Evolutionary conservation across 2,329 filamentous ascomycete genomes (phyloP).

Genomic region (Pleoardoris graminearum): DNA sequence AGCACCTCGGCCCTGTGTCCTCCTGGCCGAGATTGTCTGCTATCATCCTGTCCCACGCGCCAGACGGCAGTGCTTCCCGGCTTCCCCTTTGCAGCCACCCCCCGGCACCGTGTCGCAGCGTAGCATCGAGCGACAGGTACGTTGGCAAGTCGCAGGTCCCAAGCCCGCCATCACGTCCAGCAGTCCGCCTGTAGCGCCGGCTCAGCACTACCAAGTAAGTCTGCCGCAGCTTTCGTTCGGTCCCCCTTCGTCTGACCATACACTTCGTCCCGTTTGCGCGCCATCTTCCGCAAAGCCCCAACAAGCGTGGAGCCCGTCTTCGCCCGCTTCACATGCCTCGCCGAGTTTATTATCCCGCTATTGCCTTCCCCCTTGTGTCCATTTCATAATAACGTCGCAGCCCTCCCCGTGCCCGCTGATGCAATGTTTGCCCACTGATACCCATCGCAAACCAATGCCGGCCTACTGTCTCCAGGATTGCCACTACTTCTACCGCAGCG

Average conservation of each 20-base stretch:
- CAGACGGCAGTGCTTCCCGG: constrained; percentile 35
- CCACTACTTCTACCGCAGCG: constrained; percentile 91
- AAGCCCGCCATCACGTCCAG: constrained; percentile 18
- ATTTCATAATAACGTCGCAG: constrained; percentile 34
- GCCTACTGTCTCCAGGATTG: constrained; percentile 82
- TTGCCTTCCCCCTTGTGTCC: constrained; percentile 41
- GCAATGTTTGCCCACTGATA: constrained; percentile 22
- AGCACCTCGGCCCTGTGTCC: constrained; percentile 40
- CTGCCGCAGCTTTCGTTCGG: constrained; percentile 23
- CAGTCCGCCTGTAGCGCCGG: constrained; percentile 17
- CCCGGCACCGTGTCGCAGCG: constrained; percentile 10
- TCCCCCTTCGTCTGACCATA: constrained; percentile 28
- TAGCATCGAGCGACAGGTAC: constrained; percentile 24
- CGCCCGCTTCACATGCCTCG: constrained; percentile 43
- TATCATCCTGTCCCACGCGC: constrained; percentile 14
- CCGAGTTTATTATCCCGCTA: constrained; percentile 22
- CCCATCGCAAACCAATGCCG: constrained; percentile 67
- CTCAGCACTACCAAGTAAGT: constrained; percentile 37
- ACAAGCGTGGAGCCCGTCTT: constrained; percentile 30
- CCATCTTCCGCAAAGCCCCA: constrained; percentile 39
- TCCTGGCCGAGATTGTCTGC: constrained; percentile 41
- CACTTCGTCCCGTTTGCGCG: constrained; percentile 27
- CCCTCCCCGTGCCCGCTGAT: constrained; percentile 20
- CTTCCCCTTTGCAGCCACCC: constrained; percentile 20
- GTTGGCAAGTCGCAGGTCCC: constrained; percentile 33